Base-by-base conservation (phyloP, 164 flowering plant species). In the Chloranthus sessilifolius region DNA sequence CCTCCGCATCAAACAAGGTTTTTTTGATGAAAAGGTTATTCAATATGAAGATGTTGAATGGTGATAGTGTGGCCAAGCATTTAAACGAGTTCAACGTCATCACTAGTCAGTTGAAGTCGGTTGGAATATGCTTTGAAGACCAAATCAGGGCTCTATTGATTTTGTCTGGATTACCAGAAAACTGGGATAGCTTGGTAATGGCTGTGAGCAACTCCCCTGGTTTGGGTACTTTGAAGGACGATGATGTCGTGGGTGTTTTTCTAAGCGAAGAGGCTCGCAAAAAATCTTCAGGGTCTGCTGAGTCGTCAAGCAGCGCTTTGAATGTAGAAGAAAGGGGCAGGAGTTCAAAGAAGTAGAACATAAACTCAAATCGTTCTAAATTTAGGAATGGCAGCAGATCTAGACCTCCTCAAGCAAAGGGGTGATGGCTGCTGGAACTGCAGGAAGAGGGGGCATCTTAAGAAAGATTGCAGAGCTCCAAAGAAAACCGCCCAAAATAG, bases 141-240 rank as follows among this genome's bases (percentile, higher is more conserved):
- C 22, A 46, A 5, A 17, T 28, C 8, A 14, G 50, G 10, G 33
- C 14, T 6, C 8, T 27, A 5, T 28, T 46, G 10, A 6, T 46
- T 17, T 28, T 46, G 5, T 46, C 35, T 4, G 3, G 16, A 2
- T 28, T 58, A n/a, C 49, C 47, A 42, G 53, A 58, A 0, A 39
- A 41, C n/a, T 58, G 62, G 33, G 26, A 31, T 25, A 9, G 56
- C 24, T 25, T 37, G 7, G 46, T 36, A 5, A 50, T 22, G 22
- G 28, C 2, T 2, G 41, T 58, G 19, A 58, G 55, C 10, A 58
- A 40, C 20, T 58, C 40, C 3, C 14, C 17, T 0, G 22, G 31
- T 10, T 15, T 5, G 15, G 3, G 4, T 1, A 46, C 19, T 9
- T 21, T 58, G n/a, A 40, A 58, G 3, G 50, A 20, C 19, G 30